phyloP scores from a whole-genome alignment of 331 rosid species.

The Quercus phellos region DNA sequence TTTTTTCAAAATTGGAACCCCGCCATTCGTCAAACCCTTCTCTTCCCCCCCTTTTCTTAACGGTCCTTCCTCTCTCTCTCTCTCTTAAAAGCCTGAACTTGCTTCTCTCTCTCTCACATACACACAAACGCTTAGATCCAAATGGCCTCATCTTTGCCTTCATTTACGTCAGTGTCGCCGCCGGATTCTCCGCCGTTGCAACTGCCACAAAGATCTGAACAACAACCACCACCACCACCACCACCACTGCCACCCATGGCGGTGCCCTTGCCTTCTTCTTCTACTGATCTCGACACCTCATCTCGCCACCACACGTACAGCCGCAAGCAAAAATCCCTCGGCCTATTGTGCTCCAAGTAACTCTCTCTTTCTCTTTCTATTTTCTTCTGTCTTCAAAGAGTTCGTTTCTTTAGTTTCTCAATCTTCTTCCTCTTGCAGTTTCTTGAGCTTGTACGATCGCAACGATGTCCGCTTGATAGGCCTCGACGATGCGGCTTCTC shows the following conservation, averaged over 20 bases:
- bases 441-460: conserved; percentile 66
- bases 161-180: background rate
- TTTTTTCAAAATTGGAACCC: conserved; percentile 39
- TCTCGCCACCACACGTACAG: conserved; percentile 55
- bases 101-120: background rate
- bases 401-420: background rate
- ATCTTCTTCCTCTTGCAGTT: conserved; percentile 30
- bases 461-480: conserved; percentile 58
- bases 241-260: background rate
- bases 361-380: background rate
- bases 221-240: background rate
- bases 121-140: too few species aligned
- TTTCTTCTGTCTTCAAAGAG: background rate
- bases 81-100: background rate
- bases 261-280: conserved; percentile 25
- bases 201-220: background rate
- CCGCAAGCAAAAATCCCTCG: conserved; percentile 85
- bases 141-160: background rate
- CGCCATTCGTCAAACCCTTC: conserved; percentile 21
- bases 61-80: conserved; percentile 23
- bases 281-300: conserved; percentile 28
- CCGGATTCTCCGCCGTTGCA: conserved; percentile 15
- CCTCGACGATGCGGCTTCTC: conserved; percentile 80
- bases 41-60: conserved; percentile 21
- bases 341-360: conserved; percentile 94